phyloP scores from a whole-genome alignment of 2,329 filamentous ascomycete species.

The Cladophialophora exuberans region DNA sequence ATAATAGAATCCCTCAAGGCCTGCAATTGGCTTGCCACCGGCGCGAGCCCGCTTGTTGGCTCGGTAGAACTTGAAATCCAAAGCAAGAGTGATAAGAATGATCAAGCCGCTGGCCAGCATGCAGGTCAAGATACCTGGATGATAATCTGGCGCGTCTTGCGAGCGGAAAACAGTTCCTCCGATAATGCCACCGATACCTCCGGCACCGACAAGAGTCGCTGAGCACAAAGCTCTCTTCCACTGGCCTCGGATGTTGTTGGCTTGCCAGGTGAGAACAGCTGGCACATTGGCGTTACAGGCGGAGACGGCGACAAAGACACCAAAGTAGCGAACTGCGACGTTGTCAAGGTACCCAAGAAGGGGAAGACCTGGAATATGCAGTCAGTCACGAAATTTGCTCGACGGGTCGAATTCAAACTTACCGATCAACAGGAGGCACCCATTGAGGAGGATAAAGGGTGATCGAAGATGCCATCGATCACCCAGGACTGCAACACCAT shows the following conservation, averaged over 20 bases:
- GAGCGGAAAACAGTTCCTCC: slow-evolving; percentile 72
- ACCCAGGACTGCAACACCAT: slow-evolving; percentile 62
- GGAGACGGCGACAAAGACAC: slow-evolving; percentile 74
- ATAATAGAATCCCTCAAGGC: slow-evolving; percentile 30
- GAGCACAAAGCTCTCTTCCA: slow-evolving; percentile 73
- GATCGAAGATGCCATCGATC: slow-evolving; percentile 70
- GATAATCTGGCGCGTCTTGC: slow-evolving; percentile 41
- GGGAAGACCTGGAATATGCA: slow-evolving; percentile 57
- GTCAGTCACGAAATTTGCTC: not conserved
- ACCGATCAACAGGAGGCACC: slow-evolving; percentile 54
- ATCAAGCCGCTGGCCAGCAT: slow-evolving; percentile 31
- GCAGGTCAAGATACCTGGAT: slow-evolving; percentile 35
- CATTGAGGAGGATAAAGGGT: slow-evolving; percentile 68
- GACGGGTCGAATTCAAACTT: not conserved
- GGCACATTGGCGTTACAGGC: slow-evolving; percentile 80
- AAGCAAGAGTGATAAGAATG: slow-evolving; percentile 29
- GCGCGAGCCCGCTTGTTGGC: slow-evolving; percentile 31
- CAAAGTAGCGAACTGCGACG: slow-evolving; percentile 67
- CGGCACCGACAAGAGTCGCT: slow-evolving; percentile 36
- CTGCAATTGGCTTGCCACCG: slow-evolving; percentile 31
- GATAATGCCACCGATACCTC: slow-evolving; percentile 76
- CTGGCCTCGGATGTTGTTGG: slow-evolving; percentile 85
- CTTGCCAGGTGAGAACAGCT: slow-evolving; percentile 75
- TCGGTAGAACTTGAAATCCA: slow-evolving; percentile 32
- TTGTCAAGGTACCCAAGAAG: slow-evolving; percentile 70